Base-by-base conservation (phyloP, 2,329 filamentous ascomycete genomes). In the Fusarium paranaense region DNA sequence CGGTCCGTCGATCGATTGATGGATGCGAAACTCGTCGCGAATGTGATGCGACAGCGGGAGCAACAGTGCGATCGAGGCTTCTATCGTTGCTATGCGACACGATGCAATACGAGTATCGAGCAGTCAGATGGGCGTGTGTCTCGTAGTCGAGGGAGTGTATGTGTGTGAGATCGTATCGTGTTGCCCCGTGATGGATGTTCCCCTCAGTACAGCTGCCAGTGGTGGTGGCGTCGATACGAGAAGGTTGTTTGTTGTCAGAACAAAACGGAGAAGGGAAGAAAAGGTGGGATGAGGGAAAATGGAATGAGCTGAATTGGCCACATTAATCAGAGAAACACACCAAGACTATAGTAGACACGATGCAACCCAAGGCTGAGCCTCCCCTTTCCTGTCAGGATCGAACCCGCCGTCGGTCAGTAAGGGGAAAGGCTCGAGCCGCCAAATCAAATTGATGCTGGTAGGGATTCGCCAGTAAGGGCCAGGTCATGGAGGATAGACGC, bases 11-110 rank as follows among this genome's bases (percentile, higher is more conserved):
- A 52, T 52, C 18, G 47, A 20, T 32, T 52, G 59, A 57, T 69
- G 35, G 37, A 40, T 47, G 50, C 22, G 45, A 52, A 69, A 45
- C 40, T 47, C 13, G 37, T 40, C 62, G 33, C n/a, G 61, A 56
- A 27, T 54, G 61, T 40, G 35, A 63, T 63, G 58, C 69, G 61
- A 64, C 67, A 52, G 62, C 66, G 70, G 70, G 59, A 73, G 71
- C 50, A 67, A 73, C 67, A 56, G 32, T 63, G 62, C 66, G 68
- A 64, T 68, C 62, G 66, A 63, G 62, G 37, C n/a, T 42, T 60
- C 22, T 59, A 32, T 56, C 47, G 60, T 54, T 35, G 56, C 42
- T 50, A 62, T 67, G 61, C 50, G 65, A 73, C 67, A 30, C 66
- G 61, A 73, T 71, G 25, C 59, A 57, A 42, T 35, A 60, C 33